Conservation (phyloP, 1,284 basidiomycete genomes). For the Golubevia pallescens region DNA sequence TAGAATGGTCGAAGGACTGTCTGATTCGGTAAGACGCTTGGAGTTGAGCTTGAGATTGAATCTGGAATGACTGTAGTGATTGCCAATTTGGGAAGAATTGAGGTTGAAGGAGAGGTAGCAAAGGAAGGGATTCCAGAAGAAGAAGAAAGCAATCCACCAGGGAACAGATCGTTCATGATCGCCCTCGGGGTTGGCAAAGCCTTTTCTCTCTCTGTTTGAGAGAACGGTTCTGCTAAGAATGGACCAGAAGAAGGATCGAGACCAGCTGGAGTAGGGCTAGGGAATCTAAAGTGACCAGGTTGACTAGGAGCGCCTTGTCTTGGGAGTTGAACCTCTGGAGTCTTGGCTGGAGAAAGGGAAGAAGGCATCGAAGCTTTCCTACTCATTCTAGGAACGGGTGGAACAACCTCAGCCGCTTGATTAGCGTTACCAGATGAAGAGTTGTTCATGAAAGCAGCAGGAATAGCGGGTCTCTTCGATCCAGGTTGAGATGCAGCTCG, state of each 20-base stretch:
- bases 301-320: background rate
- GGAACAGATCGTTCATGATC: conserved; percentile 26
- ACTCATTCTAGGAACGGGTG: conserved; percentile 35
- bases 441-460: conserved; percentile 22
- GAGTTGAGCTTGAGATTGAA: background rate
- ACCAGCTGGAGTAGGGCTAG: too few relatives aligned
- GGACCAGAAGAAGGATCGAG: too few relatives aligned
- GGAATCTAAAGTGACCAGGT: too few relatives aligned
- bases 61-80: background rate
- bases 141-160: conserved; percentile 34
- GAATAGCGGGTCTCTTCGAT: conserved; percentile 32
- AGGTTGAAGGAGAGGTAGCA: conserved; percentile 7
- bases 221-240: too few relatives aligned
- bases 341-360: background rate
- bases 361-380: conserved; percentile 20
- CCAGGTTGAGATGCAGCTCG: conserved; percentile 37
- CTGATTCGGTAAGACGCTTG: background rate
- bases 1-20: conserved; percentile 23
- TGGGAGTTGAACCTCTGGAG: background rate
- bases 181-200: too few relatives aligned
- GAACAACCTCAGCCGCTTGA: conserved; percentile 11
- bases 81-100: background rate
- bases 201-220: too few relatives aligned
- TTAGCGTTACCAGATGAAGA: conserved; percentile 11
- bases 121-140: conserved; percentile 31